A percentile compares a stretch with the other conserved stretches of the same genome.
Conservation (phyloP, 192 early-diverging fungal species). For the Backusella circina region DNA sequence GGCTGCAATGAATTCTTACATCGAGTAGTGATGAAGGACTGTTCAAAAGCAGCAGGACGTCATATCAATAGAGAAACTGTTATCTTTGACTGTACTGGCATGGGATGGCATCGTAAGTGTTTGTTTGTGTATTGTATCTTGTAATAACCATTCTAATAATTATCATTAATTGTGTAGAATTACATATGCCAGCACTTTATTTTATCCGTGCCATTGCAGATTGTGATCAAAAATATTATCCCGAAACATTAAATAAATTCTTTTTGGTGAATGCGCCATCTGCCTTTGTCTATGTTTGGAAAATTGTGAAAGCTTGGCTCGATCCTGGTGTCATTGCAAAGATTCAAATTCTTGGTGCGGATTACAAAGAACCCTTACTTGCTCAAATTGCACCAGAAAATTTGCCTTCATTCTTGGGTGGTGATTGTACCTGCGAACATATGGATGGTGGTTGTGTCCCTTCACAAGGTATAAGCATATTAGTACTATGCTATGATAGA, state of each 20-base stretch:
- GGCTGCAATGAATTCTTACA: conserved; percentile 68
- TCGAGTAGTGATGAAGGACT: conserved; percentile 74
- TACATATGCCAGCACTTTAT: conserved; percentile 64
- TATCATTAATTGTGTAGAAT: conserved; percentile 29
- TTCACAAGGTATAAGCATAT: conserved; percentile 26
- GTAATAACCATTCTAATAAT: not conserved
- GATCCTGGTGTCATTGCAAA: conserved; percentile 71
- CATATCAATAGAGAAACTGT: conserved; percentile 81
- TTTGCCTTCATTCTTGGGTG: conserved; percentile 69
- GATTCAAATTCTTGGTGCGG: conserved; percentile 63
- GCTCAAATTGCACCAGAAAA: conserved; percentile 64
- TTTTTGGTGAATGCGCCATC: conserved; percentile 92
- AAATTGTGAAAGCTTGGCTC: conserved; percentile 71
- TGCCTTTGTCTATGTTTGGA: conserved; percentile 84
- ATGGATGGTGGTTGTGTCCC: conserved; percentile 65
- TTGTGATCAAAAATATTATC: conserved; percentile 92
- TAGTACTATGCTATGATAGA: not conserved
- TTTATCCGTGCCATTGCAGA: conserved; percentile 71
- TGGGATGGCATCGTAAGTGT: conserved; percentile 68
- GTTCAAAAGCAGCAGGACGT: conserved; percentile 59
- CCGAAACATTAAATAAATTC: conserved; percentile 88
- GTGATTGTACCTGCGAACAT: conserved; percentile 67
- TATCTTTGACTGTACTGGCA: conserved; percentile 89
- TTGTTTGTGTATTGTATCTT: not conserved
- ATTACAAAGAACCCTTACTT: conserved; percentile 54